Evolutionary conservation across 371 early-diverging fungal species (phyloP).

Genomic region (Actinomucor elegans): DNA sequence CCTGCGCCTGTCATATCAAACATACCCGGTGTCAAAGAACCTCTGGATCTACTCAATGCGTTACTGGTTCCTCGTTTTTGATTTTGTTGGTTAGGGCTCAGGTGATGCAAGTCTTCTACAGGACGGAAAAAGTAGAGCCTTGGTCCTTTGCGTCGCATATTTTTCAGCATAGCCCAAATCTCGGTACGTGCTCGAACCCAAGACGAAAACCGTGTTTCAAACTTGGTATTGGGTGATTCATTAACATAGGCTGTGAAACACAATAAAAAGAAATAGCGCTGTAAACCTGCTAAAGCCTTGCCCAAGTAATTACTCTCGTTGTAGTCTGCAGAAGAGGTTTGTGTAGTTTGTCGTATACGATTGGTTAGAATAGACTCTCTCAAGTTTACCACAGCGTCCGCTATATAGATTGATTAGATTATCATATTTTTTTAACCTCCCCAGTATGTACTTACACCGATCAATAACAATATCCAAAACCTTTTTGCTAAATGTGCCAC

Average conservation of each 20-base stretch:
- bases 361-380: conserved; percentile 65
- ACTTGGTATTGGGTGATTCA: conserved; percentile 43
- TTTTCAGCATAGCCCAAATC: conserved; percentile 60
- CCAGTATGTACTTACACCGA: conserved; percentile 41
- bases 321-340: conserved; percentile 25
- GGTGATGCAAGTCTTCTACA: conserved; percentile 60
- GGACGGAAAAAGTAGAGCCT: conserved; percentile 64
- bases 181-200: conserved; percentile 63
- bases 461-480: conserved; percentile 62
- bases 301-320: conserved; percentile 38
- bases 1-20: conserved; percentile 52
- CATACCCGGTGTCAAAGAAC: conserved; percentile 31
- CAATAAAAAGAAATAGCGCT: conserved; percentile 67
- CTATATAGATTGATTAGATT: conserved; percentile 17
- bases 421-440: neutral
- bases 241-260: conserved; percentile 63
- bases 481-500: conserved; percentile 54
- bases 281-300: conserved; percentile 60
- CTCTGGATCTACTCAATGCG: conserved; percentile 4
- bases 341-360: conserved; percentile 54
- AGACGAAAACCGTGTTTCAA: conserved; percentile 46
- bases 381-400: conserved; percentile 63
- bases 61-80: neutral
- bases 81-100: conserved; percentile 8
- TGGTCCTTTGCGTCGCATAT: conserved; percentile 52